Evolutionary conservation across 1,139 yeast species (phyloP), one percentile per base, ranked within the genome.

Genomic region (Saccharomyces hybrid): DNA sequence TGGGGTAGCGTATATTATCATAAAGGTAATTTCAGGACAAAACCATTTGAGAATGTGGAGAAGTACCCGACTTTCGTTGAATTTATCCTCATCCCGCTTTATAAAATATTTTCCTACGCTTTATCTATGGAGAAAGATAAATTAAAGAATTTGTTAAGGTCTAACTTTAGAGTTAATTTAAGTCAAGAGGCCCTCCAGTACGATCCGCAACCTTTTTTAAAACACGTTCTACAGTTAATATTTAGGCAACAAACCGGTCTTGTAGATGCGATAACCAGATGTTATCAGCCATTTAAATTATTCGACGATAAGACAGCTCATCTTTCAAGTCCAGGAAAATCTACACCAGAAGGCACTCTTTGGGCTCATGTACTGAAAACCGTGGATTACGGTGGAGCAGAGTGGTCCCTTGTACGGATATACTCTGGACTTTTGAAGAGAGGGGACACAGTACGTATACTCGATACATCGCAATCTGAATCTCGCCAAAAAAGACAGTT

Each of bases 1-100:
- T 91, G 98, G 97, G 97, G 96, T 0, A 84, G 86, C 59, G 66
- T 82, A 13, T 84, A 76, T 63, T 88, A 73, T 63, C 73, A 82
- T 54, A 65, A 74, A 0, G 66, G 67, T 0, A 76, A 73, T 55
- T 84, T 89, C 61, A 70, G 78, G 0, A 68, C 69, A 0, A 69
- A 68, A 5, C 57, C 63, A 1, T 32, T 31, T 23, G 68, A 63
- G 49, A 58, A 63, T 6, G 56, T 68, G 1, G 68, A 75, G 25
- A 71, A 55, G 28, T 46, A 51, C 8, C 60, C 64, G 1, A 72
- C 91, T 0, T 91, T 91, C 68, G 79, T 82, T 13, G 78, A 79
- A 56, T 86, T 90, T 61, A 76, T 93, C 8, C 72, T 90, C 16
- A 83, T 81, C 20, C 99, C 99, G 0, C 64, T 95, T 5, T 93